Conservation (phyloP, 2,329 filamentous ascomycete species). For the Xylariaceae sp. region DNA sequence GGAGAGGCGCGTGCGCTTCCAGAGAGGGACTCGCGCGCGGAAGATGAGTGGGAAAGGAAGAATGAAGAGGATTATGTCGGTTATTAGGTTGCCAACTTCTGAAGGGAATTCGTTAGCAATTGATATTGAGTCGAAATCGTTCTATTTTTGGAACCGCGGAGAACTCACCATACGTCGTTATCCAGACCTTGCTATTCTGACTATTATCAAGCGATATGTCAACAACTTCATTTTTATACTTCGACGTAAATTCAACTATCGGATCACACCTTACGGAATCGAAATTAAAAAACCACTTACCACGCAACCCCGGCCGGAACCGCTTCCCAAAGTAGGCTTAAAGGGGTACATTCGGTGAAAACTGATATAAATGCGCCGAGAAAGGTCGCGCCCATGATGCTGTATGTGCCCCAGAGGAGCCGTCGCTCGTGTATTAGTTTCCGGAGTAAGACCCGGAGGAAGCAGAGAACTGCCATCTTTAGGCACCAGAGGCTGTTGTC, state of each 20-base stretch:
- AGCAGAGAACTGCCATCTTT: constrained; percentile 15
- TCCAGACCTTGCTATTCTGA: constrained; percentile 7
- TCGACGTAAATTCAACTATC: no score
- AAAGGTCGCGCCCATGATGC: constrained; percentile 12
- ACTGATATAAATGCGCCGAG: constrained; percentile 10
- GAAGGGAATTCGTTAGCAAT: not conserved
- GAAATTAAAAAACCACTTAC: no score
- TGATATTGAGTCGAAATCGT: not conserved
- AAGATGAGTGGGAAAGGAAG: constrained; percentile 12
- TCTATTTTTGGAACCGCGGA: not conserved
- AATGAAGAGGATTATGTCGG: constrained; percentile 10
- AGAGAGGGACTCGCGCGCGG: not conserved
- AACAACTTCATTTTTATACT: no score
- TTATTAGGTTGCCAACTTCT: constrained; percentile 17
- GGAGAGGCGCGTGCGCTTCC: constrained; percentile 4
- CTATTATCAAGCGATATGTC: no score
- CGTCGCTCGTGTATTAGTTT: not conserved
- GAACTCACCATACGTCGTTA: constrained; percentile 16
- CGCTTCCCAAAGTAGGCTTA: constrained; percentile 16
- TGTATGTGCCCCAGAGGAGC: constrained; percentile 4
- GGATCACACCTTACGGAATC: no score
- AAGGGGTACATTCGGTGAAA: constrained; percentile 16
- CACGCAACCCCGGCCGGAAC: no score
- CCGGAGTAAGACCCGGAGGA: constrained; percentile 1
- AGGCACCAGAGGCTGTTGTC: constrained; percentile 17